Conservation (phyloP, 257 asterid genomes). For the Solanum sejunctum region DNA sequence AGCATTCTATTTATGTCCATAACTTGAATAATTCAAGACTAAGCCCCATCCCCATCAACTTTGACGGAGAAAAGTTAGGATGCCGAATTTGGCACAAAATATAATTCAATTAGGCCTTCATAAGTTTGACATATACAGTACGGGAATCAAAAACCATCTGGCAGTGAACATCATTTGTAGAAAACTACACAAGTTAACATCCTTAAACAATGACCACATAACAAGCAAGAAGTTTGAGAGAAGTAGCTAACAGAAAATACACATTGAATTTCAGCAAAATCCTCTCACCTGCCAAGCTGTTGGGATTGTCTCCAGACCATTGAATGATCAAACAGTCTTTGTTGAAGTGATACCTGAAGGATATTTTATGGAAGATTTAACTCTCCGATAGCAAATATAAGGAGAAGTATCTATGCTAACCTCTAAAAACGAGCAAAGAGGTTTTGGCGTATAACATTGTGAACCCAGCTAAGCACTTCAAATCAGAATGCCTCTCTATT, state of each 20-base stretch:
- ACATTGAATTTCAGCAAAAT: background rate
- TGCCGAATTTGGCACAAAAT: background rate
- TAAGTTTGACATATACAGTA: background rate
- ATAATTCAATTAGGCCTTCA: background rate
- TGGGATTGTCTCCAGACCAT: slow-evolving; percentile 99
- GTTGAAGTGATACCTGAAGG: slow-evolving; percentile 66
- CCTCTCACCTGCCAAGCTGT: slow-evolving; percentile 83
- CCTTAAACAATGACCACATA: background rate
- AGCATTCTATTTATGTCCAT: background rate
- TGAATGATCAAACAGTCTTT: slow-evolving; percentile 66
- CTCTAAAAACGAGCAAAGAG: background rate
- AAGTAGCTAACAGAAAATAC: background rate
- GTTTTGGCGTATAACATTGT: too few relatives aligned
- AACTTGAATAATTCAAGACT: background rate
- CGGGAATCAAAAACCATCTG: background rate
- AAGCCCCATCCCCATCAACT: background rate
- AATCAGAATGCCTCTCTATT: background rate
- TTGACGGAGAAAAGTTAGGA: background rate
- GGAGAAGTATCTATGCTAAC: background rate
- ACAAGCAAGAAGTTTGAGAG: background rate
- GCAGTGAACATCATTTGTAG: background rate
- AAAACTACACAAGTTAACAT: background rate
- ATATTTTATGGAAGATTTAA: slow-evolving; percentile 3
- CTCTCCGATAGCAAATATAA: background rate
- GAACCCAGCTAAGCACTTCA: background rate